These are phyloP conservation scores for Carex kokanica DNA, from an alignment of 176 grass and related monocot species.

Conservation along the genomic window DNA sequence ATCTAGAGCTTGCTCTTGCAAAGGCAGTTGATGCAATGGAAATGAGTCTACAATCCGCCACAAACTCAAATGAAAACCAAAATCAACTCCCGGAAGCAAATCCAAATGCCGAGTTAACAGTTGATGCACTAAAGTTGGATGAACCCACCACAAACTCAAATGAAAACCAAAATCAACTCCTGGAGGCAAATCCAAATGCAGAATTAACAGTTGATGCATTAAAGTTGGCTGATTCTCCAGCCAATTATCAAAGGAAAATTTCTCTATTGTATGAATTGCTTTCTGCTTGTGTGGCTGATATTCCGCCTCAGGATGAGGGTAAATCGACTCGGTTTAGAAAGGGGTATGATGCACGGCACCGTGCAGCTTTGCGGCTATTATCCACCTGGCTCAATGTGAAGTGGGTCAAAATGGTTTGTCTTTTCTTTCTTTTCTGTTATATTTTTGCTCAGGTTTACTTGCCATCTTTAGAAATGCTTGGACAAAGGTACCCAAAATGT, in stretches of 20 bases:
- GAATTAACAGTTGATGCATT: constrained; percentile 24
- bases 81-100: not conserved
- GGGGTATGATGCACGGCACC: constrained; percentile 96
- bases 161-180: not conserved
- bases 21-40: constrained; percentile 83
- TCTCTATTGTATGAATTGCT: constrained; percentile 85
- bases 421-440: not conserved
- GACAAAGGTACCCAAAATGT: not conserved
- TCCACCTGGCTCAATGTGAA: constrained; percentile 83
- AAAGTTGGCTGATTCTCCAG: constrained; percentile 31
- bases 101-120: not conserved
- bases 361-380: constrained; percentile 72
- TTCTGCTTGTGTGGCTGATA: constrained; percentile 89
- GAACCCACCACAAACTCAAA: constrained; percentile 15
- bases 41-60: constrained; percentile 52
- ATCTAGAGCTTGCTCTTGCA: constrained; percentile 75
- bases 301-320: constrained; percentile 47
- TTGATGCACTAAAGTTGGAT: constrained; percentile 10
- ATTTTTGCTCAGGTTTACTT: not conserved
- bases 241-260: constrained; percentile 60
- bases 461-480: not conserved
- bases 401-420: constrained; percentile 88
- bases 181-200: not conserved
- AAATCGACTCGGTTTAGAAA: constrained; percentile 55
- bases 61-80: not conserved